Conservation (phyloP, 2,329 filamentous ascomycete species). For the Aspergillus sp. region DNA sequence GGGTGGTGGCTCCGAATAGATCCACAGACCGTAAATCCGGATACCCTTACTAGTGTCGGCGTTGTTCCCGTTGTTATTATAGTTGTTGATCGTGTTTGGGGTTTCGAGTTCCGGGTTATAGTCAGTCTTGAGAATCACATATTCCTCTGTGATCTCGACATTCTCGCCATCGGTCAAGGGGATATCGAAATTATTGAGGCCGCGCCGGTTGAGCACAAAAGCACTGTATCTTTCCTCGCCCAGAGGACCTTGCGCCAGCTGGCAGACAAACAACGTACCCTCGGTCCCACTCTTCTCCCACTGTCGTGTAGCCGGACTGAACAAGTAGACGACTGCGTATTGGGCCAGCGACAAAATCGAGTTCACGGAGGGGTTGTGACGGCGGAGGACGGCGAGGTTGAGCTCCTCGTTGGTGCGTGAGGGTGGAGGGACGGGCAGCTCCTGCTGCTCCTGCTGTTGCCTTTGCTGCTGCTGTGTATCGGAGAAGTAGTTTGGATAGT, state of each 20-base stretch:
- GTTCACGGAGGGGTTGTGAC: slow-evolving; percentile 71
- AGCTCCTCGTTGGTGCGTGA: slow-evolving; percentile 74
- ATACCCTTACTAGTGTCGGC: slow-evolving; percentile 14
- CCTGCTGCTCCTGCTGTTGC: slow-evolving; percentile 8
- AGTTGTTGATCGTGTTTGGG: slow-evolving; percentile 5
- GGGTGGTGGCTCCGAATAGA: slow-evolving; percentile 56
- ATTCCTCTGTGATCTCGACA: slow-evolving; percentile 61
- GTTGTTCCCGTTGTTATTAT: slow-evolving; percentile 13
- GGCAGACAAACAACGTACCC: slow-evolving; percentile 84
- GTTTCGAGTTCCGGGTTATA: slow-evolving; percentile 18
- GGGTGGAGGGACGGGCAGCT: slow-evolving; percentile 39
- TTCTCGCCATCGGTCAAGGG: slow-evolving; percentile 54
- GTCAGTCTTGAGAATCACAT: slow-evolving; percentile 54
- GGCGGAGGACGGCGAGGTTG: slow-evolving; percentile 77
- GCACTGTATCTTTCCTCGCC: slow-evolving; percentile 51
- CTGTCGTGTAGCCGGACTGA: slow-evolving; percentile 56
- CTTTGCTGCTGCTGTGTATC: slow-evolving; percentile 24
- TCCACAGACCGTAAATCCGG: slow-evolving; percentile 58
- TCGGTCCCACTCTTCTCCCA: slow-evolving; percentile 88
- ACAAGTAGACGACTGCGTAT: slow-evolving; percentile 81
- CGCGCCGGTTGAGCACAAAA: slow-evolving; percentile 69
- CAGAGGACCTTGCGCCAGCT: slow-evolving; percentile 43
- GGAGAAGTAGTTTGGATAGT: slow-evolving; percentile 49
- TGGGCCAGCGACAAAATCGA: slow-evolving; percentile 75
- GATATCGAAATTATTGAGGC: slow-evolving; percentile 65